phyloP scores from a whole-genome alignment of 345 rosid species.

The Rhizophora apiculata region DNA sequence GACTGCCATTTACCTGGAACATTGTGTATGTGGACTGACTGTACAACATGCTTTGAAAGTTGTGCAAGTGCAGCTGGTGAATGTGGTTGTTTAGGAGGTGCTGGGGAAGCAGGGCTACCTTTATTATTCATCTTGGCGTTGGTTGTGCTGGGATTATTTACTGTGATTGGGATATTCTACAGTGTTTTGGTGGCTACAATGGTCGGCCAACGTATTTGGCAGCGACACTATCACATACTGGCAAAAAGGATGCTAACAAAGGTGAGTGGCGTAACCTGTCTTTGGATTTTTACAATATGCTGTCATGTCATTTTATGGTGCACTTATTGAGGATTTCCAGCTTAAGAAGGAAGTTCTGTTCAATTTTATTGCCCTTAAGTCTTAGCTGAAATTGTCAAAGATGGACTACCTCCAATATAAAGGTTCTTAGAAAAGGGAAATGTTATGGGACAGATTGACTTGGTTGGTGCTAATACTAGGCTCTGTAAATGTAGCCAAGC shows the following conservation, averaged over 20 bases:
- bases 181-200: conserved; percentile 97
- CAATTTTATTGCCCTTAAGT: not conserved
- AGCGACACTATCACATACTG: conserved; percentile 96
- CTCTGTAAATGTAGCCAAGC: not conserved
- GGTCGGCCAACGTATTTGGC: conserved; percentile 99
- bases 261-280: conserved; percentile 42
- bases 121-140: conserved; percentile 76
- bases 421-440: too few relatives aligned
- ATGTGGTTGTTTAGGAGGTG: conserved; percentile 97
- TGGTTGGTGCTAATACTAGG: too few relatives aligned
- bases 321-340: not conserved
- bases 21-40: conserved; percentile 98
- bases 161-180: conserved; percentile 91
- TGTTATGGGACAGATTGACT: too few relatives aligned
- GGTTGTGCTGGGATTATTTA: conserved; percentile 83
- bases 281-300: not conserved
- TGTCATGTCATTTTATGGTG: not conserved
- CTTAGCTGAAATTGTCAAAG: not conserved
- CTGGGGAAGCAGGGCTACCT: conserved; percentile 98
- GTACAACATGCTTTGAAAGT: conserved; percentile 94
- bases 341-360: not conserved
- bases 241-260: conserved; percentile 98
- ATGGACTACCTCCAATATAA: too few relatives aligned
- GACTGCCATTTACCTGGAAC: conserved; percentile 99
- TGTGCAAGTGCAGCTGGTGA: conserved; percentile 92